These are phyloP conservation scores for Solanum medicagineum DNA, from an alignment of 257 asterid genomes.

Conservation along the genomic window DNA sequence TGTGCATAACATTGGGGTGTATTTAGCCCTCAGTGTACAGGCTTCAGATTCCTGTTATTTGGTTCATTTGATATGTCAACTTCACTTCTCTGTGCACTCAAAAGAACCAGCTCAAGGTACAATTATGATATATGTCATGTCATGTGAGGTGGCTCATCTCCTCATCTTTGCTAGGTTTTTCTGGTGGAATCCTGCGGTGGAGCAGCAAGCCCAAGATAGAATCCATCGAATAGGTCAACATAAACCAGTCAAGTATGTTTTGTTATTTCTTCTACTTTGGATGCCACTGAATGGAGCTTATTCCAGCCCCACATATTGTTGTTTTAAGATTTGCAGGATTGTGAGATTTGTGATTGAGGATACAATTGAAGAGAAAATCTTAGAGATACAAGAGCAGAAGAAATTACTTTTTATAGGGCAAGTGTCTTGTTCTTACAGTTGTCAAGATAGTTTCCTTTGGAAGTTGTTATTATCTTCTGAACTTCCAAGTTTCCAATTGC, in stretches of 20 bases:
- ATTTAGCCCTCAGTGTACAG: too few species aligned
- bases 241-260: slow-evolving; percentile 56
- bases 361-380: slow-evolving; percentile 69
- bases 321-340: slow-evolving; percentile 29
- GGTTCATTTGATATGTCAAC: not conserved
- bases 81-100: too few species aligned
- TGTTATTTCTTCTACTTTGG: not conserved
- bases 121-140: not conserved
- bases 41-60: not conserved
- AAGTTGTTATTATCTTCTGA: not conserved
- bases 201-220: slow-evolving; percentile 91
- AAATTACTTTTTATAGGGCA: slow-evolving; percentile 85
- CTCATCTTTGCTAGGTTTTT: slow-evolving; percentile 37
- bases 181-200: slow-evolving; percentile 98
- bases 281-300: not conserved
- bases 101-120: too few species aligned
- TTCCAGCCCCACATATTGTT: too few species aligned
- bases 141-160: not conserved
- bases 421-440: not conserved
- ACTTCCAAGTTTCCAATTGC: not conserved
- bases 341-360: slow-evolving; percentile 75
- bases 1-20: not conserved
- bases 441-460: too few species aligned
- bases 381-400: slow-evolving; percentile 83
- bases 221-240: slow-evolving; percentile 78